These are phyloP conservation scores for Calonectria naviculata DNA, from an alignment of 2,329 filamentous ascomycete species.

Conservation along the genomic window DNA sequence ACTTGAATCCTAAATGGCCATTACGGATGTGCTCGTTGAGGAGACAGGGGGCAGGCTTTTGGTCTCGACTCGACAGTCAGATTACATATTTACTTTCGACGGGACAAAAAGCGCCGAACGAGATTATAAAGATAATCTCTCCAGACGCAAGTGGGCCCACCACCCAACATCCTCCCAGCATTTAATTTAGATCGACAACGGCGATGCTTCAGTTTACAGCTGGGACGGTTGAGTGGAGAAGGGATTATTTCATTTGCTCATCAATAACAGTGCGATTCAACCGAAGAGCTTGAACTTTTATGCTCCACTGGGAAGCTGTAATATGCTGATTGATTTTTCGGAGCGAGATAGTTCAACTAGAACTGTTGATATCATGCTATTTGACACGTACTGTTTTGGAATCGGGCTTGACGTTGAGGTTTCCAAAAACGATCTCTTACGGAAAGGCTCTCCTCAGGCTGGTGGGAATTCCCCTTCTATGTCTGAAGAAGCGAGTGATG, in stretches of 20 bases:
- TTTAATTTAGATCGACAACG: slow-evolving; percentile 42
- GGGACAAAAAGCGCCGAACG: slow-evolving; percentile 27
- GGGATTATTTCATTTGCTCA: slow-evolving; percentile 12
- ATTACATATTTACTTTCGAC: slow-evolving; percentile 43
- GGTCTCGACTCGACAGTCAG: slow-evolving; percentile 44
- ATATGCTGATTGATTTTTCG: not conserved
- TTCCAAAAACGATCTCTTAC: too few relatives aligned
- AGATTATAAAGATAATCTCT: not conserved
- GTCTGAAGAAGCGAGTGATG: too few relatives aligned
- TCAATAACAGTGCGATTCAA: slow-evolving; percentile 16
- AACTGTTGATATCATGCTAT: slow-evolving; percentile 8
- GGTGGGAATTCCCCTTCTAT: not conserved
- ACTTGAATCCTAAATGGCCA: slow-evolving; percentile 36
- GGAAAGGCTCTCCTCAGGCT: not conserved
- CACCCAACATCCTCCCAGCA: slow-evolving; percentile 35
- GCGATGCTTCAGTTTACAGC: slow-evolving; percentile 32
- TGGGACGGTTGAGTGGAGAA: slow-evolving; percentile 44
- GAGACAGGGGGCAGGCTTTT: slow-evolving; percentile 41
- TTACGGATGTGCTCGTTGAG: slow-evolving; percentile 39
- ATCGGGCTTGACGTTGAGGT: not conserved
- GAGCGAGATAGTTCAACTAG: slow-evolving; percentile 9
- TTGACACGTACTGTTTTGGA: slow-evolving; percentile 11
- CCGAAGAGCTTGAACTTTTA: slow-evolving; percentile 35
- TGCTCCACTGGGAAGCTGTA: not conserved
- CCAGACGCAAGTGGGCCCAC: slow-evolving; percentile 30